phyloP scores from a whole-genome alignment of 352 stramenopile genomes.

The Globisporangium paroecandrum region DNA sequence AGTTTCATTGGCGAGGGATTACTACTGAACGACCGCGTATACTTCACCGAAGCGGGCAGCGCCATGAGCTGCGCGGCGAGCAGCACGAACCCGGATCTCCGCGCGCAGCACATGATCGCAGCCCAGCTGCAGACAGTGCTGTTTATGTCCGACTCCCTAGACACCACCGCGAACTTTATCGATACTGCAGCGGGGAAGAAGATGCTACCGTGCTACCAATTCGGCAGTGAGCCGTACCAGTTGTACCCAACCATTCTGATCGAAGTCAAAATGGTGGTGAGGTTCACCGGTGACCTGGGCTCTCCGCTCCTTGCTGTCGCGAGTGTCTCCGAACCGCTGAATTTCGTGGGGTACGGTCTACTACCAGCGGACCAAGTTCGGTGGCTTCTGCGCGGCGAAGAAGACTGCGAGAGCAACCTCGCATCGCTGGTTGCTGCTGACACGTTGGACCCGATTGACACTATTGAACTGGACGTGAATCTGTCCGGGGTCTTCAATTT shows the following conservation, averaged over 20 bases:
- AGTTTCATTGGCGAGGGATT: slow-evolving; percentile 49
- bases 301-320: slow-evolving; percentile 51
- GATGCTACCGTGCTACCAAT: slow-evolving; percentile 56
- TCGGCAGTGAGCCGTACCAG: slow-evolving; percentile 53
- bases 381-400: slow-evolving; percentile 45
- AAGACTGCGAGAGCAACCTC: slow-evolving; percentile 56
- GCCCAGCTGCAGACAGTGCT: slow-evolving; percentile 31
- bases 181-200: slow-evolving; percentile 28
- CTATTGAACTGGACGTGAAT: slow-evolving; percentile 28
- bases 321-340: slow-evolving; percentile 52
- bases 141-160: slow-evolving; percentile 28
- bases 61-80: slow-evolving; percentile 36
- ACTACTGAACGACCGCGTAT: slow-evolving; percentile 48
- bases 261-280: slow-evolving; percentile 52
- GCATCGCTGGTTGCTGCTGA: slow-evolving; percentile 28
- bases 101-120: slow-evolving; percentile 31
- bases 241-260: slow-evolving; percentile 44
- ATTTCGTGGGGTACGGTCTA: slow-evolving; percentile 49
- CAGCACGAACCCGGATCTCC: slow-evolving; percentile 25
- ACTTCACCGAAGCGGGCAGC: slow-evolving; percentile 45
- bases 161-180: slow-evolving; percentile 39
- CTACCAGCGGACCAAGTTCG: slow-evolving; percentile 40
- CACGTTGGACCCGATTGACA: slow-evolving; percentile 33
- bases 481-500: slow-evolving; percentile 50
- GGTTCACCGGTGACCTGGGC: slow-evolving; percentile 39